Evolutionary conservation across 495 filamentous ascomycete genomes (phyloP), one percentile per base, ranked within the genome.

Genomic region (Monascus purpureus): DNA sequence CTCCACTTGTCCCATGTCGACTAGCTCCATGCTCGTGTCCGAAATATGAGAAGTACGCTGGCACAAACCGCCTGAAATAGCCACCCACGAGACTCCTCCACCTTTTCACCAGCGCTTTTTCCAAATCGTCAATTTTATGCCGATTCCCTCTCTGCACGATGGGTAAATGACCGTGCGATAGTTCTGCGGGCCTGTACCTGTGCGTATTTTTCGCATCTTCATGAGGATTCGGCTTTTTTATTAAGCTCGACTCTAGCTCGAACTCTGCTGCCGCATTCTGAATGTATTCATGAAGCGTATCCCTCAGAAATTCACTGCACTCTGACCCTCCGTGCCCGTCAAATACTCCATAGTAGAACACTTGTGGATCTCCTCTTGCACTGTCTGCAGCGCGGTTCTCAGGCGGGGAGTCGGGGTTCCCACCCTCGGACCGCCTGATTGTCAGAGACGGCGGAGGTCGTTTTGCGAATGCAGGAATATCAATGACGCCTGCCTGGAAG

Each of bases 301-400:
- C 80, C 36, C 79, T 74, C 31, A 95, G 55, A 40, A 92, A 96
- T 12, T 73, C 72, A 48, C 81, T 88, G 48, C 90, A 96, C 45
- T 95, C 82, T 19, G 61, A 69, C 12, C 90, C 90, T 13, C 90
- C 90, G 62, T 97, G 90, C 13, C 90, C 90, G 59, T 97, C 90
- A 46, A 96, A 97, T 0, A 96, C 76, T 2, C 72, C 84, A 57
- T 93, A 97, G 52, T 96, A 97, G 55, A 97, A 97, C 5, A 95
- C 80, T 47, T 94, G 86, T 6, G 86, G 86, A 50, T 94, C 86
- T 6, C 85, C 86, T 41, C 73, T 80, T 3, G 80, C 71, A 29
- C 73, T 77, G 33, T 82, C 75, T 12, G 82, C 82, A 8, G 65
- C 72, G 4, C 53, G 50, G 56, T 57, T 58, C 36, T 61, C 59